Evolutionary conservation across 306 rosid species (phyloP).

Genomic region (Lathyrus tuberosus): DNA sequence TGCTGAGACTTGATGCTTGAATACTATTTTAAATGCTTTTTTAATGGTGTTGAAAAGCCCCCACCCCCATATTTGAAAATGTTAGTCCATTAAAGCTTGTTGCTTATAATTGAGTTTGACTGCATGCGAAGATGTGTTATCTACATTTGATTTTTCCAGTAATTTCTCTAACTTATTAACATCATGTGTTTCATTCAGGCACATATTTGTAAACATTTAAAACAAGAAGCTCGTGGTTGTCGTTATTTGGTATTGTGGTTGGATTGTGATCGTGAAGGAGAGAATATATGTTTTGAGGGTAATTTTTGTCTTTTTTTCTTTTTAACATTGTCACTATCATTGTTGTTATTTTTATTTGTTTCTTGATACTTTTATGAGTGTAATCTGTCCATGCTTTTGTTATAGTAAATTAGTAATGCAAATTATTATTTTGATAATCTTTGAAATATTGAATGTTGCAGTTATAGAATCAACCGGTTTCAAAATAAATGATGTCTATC

Average conservation of each 20-base stretch:
- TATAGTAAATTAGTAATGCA: slow-evolving; percentile 22
- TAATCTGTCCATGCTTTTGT: slow-evolving; percentile 3
- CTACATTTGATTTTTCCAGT: slow-evolving; percentile 32
- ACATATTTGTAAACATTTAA: slow-evolving; percentile 81
- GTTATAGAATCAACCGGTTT: slow-evolving; percentile 83
- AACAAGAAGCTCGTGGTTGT: slow-evolving; percentile 93
- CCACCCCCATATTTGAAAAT: slow-evolving; percentile 2
- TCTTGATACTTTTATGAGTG: slow-evolving; percentile 19
- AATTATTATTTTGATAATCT: slow-evolving; percentile 29
- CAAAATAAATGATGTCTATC: slow-evolving; percentile 61
- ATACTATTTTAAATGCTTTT: slow-evolving; percentile 13
- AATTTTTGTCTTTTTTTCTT: slow-evolving; percentile 25
- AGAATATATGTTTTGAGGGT: slow-evolving; percentile 98
- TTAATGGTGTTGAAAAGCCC: slow-evolving; percentile 13
- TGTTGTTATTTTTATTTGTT: slow-evolving; percentile 33
- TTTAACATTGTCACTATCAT: slow-evolving; percentile 10
- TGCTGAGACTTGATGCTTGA: neutral
- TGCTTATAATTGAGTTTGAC: slow-evolving; percentile 23
- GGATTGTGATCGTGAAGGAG: slow-evolving; percentile 99
- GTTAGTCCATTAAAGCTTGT: slow-evolving; percentile 22
- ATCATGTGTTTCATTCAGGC: slow-evolving; percentile 59
- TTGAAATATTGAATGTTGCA: slow-evolving; percentile 51
- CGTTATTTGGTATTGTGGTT: slow-evolving; percentile 84
- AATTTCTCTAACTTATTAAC: slow-evolving; percentile 34
- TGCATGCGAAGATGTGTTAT: slow-evolving; percentile 12